These are phyloP conservation scores for Incumbomyces lentus DNA, from an alignment of 2,329 filamentous ascomycete genomes.

Conservation along the genomic window DNA sequence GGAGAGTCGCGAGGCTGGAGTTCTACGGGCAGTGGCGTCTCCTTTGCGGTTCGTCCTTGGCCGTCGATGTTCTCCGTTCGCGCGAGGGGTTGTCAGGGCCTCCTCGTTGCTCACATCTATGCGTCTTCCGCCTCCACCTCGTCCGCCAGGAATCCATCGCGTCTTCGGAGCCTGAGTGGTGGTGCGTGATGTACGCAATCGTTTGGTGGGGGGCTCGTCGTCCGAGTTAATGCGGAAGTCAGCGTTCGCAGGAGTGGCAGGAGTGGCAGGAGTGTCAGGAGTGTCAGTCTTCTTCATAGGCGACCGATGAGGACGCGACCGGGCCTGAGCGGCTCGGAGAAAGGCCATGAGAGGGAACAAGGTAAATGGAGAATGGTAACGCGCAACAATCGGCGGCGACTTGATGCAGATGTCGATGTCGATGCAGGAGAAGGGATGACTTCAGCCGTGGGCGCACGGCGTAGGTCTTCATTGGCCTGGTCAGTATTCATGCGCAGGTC, in stretches of 20 bases:
- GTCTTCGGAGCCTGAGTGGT: constrained; percentile 5
- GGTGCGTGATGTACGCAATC: constrained; percentile 50
- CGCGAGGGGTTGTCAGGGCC: constrained; percentile 36
- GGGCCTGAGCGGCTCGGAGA: constrained; percentile 15
- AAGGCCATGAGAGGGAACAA: constrained; percentile 13
- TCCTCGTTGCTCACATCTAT: constrained; percentile 53
- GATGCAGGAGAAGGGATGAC: neutral
- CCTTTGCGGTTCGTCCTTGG: constrained; percentile 11
- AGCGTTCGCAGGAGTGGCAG: neutral
- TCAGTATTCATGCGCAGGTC: neutral
- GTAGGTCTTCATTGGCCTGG: constrained; percentile 3
- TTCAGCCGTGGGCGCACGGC: constrained; percentile 5
- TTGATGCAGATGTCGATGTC: neutral
- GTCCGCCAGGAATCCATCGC: constrained; percentile 60
- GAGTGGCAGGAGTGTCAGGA: neutral
- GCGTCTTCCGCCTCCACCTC: constrained; percentile 76
- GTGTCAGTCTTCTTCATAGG: constrained; percentile 3
- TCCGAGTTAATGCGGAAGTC: constrained; percentile 7
- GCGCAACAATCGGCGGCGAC: constrained; percentile 4
- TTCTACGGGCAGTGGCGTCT: constrained; percentile 10
- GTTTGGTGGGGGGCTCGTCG: constrained; percentile 57
- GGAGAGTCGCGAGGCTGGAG: constrained; percentile 15
- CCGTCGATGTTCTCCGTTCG: constrained; percentile 38
- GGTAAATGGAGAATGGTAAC: neutral
- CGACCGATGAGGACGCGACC: constrained; percentile 22